Conservation (phyloP, 2,329 filamentous ascomycete genomes). For the Laburnicola sp. region DNA sequence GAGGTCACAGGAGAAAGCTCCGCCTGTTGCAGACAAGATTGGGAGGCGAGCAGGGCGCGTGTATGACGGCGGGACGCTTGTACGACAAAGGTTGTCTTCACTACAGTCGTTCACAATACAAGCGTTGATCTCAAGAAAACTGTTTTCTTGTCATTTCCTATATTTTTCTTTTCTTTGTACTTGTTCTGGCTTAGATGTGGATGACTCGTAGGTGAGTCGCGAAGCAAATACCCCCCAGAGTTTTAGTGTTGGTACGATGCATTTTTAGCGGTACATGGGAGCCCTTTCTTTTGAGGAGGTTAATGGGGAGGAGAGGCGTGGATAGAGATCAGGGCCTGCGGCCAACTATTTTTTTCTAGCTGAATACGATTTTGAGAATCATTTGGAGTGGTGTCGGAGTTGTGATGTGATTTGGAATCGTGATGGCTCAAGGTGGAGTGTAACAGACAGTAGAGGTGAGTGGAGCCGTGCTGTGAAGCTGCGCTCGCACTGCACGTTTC, state of each 20-base stretch:
- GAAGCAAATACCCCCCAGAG: slow-evolving; percentile 7
- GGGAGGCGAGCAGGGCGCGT: slow-evolving; percentile 10
- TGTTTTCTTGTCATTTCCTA: slow-evolving; percentile 19
- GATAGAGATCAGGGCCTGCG: neutral
- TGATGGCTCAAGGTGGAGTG: neutral
- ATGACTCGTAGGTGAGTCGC: neutral
- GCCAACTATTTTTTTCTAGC: neutral
- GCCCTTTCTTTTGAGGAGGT: neutral
- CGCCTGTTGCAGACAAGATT: neutral
- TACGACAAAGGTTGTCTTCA: slow-evolving; percentile 28
- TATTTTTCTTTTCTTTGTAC: slow-evolving; percentile 12
- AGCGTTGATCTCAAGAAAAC: slow-evolving; percentile 40
- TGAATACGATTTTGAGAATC: neutral
- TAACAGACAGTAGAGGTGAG: neutral
- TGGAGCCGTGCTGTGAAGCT: no score
- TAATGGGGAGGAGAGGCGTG: neutral
- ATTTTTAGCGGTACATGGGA: neutral
- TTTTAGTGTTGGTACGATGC: neutral
- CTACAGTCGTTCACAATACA: slow-evolving; percentile 42
- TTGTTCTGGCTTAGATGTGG: slow-evolving; percentile 3
- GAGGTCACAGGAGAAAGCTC: neutral
- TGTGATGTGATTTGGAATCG: neutral
- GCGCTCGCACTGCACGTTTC: no score
- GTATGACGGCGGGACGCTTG: slow-evolving; percentile 21
- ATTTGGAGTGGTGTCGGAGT: neutral